A percentile compares a stretch with the other conserved stretches of the same genome.
Evolutionary conservation across 192 early-diverging fungal genomes (phyloP).

Genomic region (Backusella mclennaniae): DNA sequence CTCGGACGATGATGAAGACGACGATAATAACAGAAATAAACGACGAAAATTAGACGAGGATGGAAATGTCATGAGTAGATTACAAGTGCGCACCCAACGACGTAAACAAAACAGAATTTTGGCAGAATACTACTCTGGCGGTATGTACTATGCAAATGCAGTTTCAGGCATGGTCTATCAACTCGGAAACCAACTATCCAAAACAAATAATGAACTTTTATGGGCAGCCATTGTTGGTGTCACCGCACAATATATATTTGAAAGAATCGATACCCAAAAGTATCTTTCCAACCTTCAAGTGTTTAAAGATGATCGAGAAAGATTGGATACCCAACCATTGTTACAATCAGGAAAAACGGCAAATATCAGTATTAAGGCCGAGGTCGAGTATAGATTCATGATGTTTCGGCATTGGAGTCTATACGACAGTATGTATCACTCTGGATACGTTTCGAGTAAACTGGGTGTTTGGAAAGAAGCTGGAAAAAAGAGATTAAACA

Average conservation of each 20-base stretch:
- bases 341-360: conserved; percentile 18
- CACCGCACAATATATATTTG: conserved; percentile 75
- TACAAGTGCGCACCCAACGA: background rate
- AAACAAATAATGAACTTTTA: conserved; percentile 66
- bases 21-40: conserved; percentile 32
- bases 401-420: conserved; percentile 93
- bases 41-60: conserved; percentile 41
- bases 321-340: conserved; percentile 37
- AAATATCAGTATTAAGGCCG: conserved; percentile 54
- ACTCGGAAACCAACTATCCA: conserved; percentile 72
- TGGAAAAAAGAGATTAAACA: conserved; percentile 75
- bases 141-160: conserved; percentile 73
- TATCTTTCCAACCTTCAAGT: conserved; percentile 62
- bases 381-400: conserved; percentile 83
- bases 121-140: conserved; percentile 81
- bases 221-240: conserved; percentile 86
- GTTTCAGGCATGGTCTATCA: conserved; percentile 70
- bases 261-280: conserved; percentile 64
- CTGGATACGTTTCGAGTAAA: conserved; percentile 81
- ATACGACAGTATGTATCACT: conserved; percentile 84
- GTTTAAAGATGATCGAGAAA: conserved; percentile 70
- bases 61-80: background rate
- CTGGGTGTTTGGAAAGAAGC: conserved; percentile 87
- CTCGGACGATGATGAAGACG: conserved; percentile 26
- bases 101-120: conserved; percentile 33